Conservation (phyloP, 805 yeast species). For the Candida insectorum region DNA sequence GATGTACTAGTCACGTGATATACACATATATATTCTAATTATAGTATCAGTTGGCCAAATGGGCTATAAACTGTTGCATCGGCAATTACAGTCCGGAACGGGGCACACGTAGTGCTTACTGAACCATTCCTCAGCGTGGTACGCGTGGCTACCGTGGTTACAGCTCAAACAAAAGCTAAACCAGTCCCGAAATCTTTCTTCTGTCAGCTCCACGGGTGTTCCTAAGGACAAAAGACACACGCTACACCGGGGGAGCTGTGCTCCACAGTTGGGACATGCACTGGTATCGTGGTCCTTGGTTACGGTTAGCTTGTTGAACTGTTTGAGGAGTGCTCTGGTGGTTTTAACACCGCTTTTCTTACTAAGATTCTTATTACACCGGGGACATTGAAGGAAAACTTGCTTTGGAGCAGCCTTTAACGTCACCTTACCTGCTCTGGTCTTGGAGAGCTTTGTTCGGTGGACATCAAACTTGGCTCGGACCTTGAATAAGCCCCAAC, state of each 20-base stretch:
- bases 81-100: slow-evolving; percentile 87
- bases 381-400: slow-evolving; percentile 72
- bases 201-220: slow-evolving; percentile 45
- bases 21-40: too few relatives aligned
- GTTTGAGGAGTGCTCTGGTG: slow-evolving; percentile 25
- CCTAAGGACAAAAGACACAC: slow-evolving; percentile 83
- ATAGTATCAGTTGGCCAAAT: too few relatives aligned
- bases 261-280: slow-evolving; percentile 81
- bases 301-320: slow-evolving; percentile 29
- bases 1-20: too few relatives aligned
- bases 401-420: slow-evolving; percentile 62
- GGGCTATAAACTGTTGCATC: slow-evolving; percentile 66
- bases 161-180: slow-evolving; percentile 89
- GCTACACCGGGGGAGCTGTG: slow-evolving; percentile 86
- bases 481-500: slow-evolving; percentile 75
- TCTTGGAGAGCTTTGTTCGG: slow-evolving; percentile 60
- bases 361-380: slow-evolving; percentile 74
- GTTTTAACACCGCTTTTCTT: slow-evolving; percentile 17
- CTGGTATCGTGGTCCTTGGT: slow-evolving; percentile 20
- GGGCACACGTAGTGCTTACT: slow-evolving; percentile 85
- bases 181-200: slow-evolving; percentile 66
- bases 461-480: slow-evolving; percentile 86
- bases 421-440: slow-evolving; percentile 45
- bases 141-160: slow-evolving; percentile 92
- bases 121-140: slow-evolving; percentile 96